Base-by-base conservation (phyloP, 257 asterid species). In the Mentha longifolia region DNA sequence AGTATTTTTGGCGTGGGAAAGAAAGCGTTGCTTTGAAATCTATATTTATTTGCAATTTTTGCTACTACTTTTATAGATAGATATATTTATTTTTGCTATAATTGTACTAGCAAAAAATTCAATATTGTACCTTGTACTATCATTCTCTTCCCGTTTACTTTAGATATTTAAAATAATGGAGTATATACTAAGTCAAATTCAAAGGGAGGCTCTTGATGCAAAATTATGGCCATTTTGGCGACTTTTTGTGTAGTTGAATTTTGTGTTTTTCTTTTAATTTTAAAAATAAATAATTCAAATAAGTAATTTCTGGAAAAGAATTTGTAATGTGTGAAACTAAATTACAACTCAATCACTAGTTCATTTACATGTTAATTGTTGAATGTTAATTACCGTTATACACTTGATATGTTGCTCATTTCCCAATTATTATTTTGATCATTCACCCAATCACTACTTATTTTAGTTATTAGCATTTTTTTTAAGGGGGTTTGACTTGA, bases 61-160 rank as follows among this genome's bases (percentile, higher is more conserved):
- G 57, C 31, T 60, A 19, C 25, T 66, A 8, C 31, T 42, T 22
- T 0, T 22, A 22, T 33, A 41, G 11, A 12, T 57, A 35, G 0
- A 5, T 35, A 5, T 35, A 5, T 35, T 35, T 5, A 35, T 5
- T 55, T 56, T 37, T 65, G 73, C 16, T 7, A n/a, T 4, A 2
- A 25, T 12, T 65, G 83, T 79, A 75, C 77, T 8, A 71, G 19
- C 59, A 49, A 43, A 47, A 33, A 33, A 9, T 61, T 6, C 6
- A 9, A 43, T 67, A 73, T 68, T 79, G 84, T 75, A 75, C 25
- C 76, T 72, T 79, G 84, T 76, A 76, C 78, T 7, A 79, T 61
- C 65, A 41, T 30, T 61, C 19, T 35, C 17, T 14, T 55, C 78
- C 7, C 59, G 73, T 67, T 65, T 55, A 71, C 45, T 61, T 68